A percentile compares a stretch with the other conserved stretches of the same genome.
Evolutionary conservation across 768 basidiomycete species (phyloP).

Genomic region (Chlorophyllum brunneum): DNA sequence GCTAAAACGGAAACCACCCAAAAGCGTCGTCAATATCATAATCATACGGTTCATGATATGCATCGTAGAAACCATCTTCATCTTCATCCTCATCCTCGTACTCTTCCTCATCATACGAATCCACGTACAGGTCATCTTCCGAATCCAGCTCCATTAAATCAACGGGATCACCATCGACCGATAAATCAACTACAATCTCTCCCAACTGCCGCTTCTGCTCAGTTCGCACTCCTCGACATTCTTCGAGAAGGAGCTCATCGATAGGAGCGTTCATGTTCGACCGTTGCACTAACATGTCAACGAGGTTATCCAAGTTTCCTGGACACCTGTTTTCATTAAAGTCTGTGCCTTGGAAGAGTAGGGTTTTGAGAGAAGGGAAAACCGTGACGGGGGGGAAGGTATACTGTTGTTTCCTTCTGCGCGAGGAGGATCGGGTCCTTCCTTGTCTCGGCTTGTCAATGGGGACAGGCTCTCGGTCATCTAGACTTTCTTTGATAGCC

Average conservation of each 20-base stretch:
- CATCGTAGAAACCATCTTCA: not conserved
- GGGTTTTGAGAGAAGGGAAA: slow-evolving; percentile 7
- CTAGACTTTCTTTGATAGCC: not conserved
- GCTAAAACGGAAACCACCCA: not conserved
- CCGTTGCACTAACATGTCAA: slow-evolving; percentile 3
- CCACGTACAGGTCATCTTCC: not conserved
- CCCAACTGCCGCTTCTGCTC: not conserved
- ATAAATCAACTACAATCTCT: slow-evolving; percentile 5
- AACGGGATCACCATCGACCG: slow-evolving; percentile 1
- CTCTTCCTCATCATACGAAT: not conserved
- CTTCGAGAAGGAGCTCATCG: not conserved
- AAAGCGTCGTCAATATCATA: slow-evolving; percentile 6
- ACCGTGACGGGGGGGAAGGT: not conserved
- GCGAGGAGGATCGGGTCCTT: not conserved
- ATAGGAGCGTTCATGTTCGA: slow-evolving; percentile 5
- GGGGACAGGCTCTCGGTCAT: not conserved
- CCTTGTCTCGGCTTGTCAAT: not conserved
- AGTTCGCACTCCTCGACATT: not conserved
- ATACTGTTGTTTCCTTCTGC: not conserved
- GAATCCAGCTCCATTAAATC: not conserved
- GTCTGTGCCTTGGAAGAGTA: not conserved
- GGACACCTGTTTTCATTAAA: not conserved
- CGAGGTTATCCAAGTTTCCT: not conserved
- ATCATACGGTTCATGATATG: not conserved
- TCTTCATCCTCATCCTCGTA: not conserved